phyloP scores from a whole-genome alignment of 352 stramenopile species.

The Phytopythium oedochilum region DNA sequence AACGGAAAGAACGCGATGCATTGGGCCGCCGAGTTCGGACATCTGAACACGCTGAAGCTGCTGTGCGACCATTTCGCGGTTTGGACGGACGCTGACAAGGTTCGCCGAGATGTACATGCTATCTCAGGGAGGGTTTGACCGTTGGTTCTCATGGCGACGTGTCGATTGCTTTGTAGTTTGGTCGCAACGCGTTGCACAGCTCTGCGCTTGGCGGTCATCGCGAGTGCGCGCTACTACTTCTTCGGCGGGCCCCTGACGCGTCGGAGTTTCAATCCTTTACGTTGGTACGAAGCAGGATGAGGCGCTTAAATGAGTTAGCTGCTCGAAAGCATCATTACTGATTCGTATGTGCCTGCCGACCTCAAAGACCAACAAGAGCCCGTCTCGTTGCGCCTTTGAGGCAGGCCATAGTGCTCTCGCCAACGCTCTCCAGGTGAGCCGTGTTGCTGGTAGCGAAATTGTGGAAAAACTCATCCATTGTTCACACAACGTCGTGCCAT shows the following conservation, averaged over 20 bases:
- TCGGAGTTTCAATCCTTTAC: constrained; percentile 72
- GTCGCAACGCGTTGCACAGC: constrained; percentile 78
- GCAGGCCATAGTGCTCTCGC: constrained; percentile 75
- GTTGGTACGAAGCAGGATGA: constrained; percentile 52
- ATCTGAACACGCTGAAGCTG: constrained; percentile 77
- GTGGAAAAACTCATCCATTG: background rate
- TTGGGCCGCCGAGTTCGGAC: constrained; percentile 73
- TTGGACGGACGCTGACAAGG: constrained; percentile 81
- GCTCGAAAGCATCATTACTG: constrained; percentile 5
- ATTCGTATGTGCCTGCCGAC: constrained; percentile 9
- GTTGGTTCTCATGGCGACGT: background rate
- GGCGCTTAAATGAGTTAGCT: too few species aligned
- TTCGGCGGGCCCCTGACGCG: constrained; percentile 60
- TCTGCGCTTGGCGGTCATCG: constrained; percentile 75
- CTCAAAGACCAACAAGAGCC: constrained; percentile 80
- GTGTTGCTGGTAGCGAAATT: background rate
- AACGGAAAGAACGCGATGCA: constrained; percentile 89
- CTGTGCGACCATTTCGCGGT: constrained; percentile 69
- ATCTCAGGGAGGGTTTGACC: background rate
- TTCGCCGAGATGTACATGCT: constrained; percentile 3
- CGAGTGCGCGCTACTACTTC: constrained; percentile 80
- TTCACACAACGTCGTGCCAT: too few species aligned
- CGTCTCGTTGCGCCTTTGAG: constrained; percentile 84
- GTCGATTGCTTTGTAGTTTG: constrained; percentile 44
- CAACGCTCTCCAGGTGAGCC: constrained; percentile 52